Evolutionary conservation across 1,139 yeast species (phyloP).

Genomic region (Taphrina communis): DNA sequence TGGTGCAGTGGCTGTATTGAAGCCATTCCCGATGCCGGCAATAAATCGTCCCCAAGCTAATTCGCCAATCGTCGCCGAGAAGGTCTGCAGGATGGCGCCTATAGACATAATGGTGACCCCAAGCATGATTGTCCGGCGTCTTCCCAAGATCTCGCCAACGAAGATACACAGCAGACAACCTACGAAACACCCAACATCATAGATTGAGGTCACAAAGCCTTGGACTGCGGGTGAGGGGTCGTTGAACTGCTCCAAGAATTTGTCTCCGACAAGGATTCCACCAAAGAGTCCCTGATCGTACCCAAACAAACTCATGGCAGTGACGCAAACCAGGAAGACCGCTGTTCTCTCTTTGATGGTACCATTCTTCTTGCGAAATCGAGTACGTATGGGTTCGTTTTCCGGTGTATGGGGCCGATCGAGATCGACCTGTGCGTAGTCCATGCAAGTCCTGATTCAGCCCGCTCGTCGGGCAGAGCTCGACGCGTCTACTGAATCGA

Average conservation of each 20-base stretch:
- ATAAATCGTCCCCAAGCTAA: constrained; percentile 62
- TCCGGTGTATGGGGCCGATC: constrained; percentile 32
- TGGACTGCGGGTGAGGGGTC: constrained; percentile 44
- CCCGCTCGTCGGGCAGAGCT: neutral
- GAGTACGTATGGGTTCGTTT: constrained; percentile 29
- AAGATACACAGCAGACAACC: constrained; percentile 61
- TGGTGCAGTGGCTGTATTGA: constrained; percentile 75
- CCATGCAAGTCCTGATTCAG: constrained; percentile 17
- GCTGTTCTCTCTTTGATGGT: constrained; percentile 34
- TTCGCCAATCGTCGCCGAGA: constrained; percentile 58
- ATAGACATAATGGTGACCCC: constrained; percentile 58
- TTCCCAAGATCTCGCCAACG: constrained; percentile 59
- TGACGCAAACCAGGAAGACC: constrained; percentile 32
- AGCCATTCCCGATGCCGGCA: constrained; percentile 63
- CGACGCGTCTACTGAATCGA: too few relatives aligned
- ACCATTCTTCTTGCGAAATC: constrained; percentile 34
- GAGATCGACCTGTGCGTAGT: constrained; percentile 28
- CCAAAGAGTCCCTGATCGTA: constrained; percentile 48
- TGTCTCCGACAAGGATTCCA: constrained; percentile 47
- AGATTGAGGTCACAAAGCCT: constrained; percentile 43
- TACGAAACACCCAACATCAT: constrained; percentile 57
- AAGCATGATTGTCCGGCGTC: constrained; percentile 57
- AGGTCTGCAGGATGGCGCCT: constrained; percentile 59
- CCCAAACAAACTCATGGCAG: constrained; percentile 44
- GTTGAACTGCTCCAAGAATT: constrained; percentile 46